Conservation (phyloP, 306 rosid species). For the Comarum palustre region DNA sequence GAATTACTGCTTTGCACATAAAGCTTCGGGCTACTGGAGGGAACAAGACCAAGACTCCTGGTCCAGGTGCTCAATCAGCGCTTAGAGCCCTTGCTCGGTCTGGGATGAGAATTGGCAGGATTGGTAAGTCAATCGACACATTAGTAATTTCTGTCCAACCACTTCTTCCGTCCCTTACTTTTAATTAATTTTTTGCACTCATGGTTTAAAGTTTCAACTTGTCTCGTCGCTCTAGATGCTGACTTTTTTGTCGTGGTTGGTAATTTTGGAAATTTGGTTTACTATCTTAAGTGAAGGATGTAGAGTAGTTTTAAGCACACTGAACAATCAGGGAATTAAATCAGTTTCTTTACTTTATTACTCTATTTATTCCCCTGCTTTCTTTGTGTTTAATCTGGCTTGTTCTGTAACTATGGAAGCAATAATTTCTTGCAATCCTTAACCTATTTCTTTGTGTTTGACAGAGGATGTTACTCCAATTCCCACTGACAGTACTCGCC, state of each 20-base stretch:
- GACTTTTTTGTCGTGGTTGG: not conserved
- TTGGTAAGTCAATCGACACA: constrained; percentile 26
- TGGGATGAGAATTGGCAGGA: constrained; percentile 59
- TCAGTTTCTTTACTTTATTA: not conserved
- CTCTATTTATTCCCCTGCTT: not conserved
- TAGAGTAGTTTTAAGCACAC: not conserved
- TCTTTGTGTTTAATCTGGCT: not conserved
- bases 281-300: not conserved
- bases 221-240: not conserved
- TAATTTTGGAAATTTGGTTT: not conserved
- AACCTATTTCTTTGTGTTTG: not conserved
- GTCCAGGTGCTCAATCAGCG: constrained; percentile 57
- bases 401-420: not conserved
- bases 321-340: too few species aligned
- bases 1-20: constrained; percentile 54
- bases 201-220: not conserved
- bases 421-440: not conserved
- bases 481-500: constrained; percentile 49
- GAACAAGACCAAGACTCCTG: constrained; percentile 57
- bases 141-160: not conserved
- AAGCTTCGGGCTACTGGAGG: constrained; percentile 62
- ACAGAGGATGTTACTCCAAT: constrained; percentile 57
- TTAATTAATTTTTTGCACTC: not conserved
- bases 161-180: too few species aligned
- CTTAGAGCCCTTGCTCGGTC: constrained; percentile 61